Percentiles rank a stretch among this genome's conserved stretches.
These are phyloP conservation scores for Mycena sp. DNA, from an alignment of 1,284 basidiomycete species.

Conservation along the genomic window DNA sequence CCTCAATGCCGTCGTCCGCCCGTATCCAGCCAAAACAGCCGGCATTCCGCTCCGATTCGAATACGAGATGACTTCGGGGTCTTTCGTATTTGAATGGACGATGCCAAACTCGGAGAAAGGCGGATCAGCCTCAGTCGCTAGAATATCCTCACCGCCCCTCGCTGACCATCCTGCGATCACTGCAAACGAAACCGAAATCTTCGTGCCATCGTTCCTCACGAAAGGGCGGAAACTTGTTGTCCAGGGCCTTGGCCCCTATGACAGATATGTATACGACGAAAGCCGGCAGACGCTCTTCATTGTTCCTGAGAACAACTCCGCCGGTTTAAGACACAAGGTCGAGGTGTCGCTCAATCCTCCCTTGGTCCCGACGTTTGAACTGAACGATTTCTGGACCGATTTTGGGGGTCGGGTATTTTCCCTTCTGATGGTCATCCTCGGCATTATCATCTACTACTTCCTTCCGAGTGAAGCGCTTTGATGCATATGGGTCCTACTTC, in stretches of 20 bases:
- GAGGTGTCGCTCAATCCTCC: slow-evolving; percentile 64
- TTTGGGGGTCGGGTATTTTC: slow-evolving; percentile 56
- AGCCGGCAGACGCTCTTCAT: slow-evolving; percentile 74
- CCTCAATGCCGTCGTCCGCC: slow-evolving; percentile 79
- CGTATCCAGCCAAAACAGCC: slow-evolving; percentile 82
- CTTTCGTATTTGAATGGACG: slow-evolving; percentile 71
- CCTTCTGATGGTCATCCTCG: slow-evolving; percentile 45
- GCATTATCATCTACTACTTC: slow-evolving; percentile 39
- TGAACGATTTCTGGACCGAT: slow-evolving; percentile 74
- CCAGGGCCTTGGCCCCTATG: slow-evolving; percentile 57
- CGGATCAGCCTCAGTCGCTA: background rate
- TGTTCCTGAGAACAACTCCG: slow-evolving; percentile 53
- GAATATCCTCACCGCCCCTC: slow-evolving; percentile 49
- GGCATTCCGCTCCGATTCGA: slow-evolving; percentile 74
- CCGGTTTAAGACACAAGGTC: slow-evolving; percentile 58
- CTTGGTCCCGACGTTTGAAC: slow-evolving; percentile 56
- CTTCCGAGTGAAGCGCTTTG: too few species aligned
- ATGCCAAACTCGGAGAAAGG: slow-evolving; percentile 25
- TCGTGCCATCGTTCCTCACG: slow-evolving; percentile 71
- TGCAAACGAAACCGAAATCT: slow-evolving; percentile 81
- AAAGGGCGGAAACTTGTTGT: slow-evolving; percentile 68
- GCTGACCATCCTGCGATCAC: slow-evolving; percentile 49
- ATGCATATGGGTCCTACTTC: too few species aligned
- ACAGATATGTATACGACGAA: slow-evolving; percentile 64
- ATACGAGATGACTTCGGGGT: slow-evolving; percentile 77